Base-by-base conservation (phyloP, 2,329 filamentous ascomycete species). In the Chaetomiaceae sp. region DNA sequence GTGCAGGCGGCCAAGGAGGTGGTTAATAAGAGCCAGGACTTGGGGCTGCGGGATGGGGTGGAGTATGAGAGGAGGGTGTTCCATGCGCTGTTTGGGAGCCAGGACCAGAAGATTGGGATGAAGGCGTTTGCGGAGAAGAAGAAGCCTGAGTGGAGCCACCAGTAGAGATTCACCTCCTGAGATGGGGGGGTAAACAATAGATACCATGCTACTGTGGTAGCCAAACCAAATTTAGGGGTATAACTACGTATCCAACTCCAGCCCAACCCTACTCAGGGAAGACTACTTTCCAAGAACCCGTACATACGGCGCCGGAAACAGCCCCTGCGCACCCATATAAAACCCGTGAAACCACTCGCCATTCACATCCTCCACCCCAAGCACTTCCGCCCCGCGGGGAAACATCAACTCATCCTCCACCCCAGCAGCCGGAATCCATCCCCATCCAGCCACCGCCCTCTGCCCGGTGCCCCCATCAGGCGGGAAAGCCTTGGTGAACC, bases 1-100 rank as follows among this genome's bases (percentile, higher is more conserved):
- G 83, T 95, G 54, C 84, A 90, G 74, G 94, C 88, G 11, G 87
- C 83, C 53, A 99, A 99, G 79, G 94, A 99, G 78, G 92, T 94
- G n/a, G 92, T 99, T 52, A 96, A 97, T 71, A 97, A 96, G 84
- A 96, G 91, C 71, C 91, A 97, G 77, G 94, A 99, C 64, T 73
- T 96, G 62, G 79, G 86, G 3, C 75, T 99, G 55, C 77, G 88
- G 63, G 94, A 97, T 66, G 94, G 94, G 14, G 88, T 99, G 1
- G 94, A 99, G 74, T 97, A 84, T 72, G 94, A 99, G 80, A 81
- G 94, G 67, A 82, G 91, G 49, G 80, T 97, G 31, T 99, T 99
- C 78, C 94, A 99, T 72, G 81, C 85, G 23, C 68, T 96, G 65
- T 99, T 99, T 75, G 94, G 92, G 20, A 95, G 88, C 69, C 82